Evolutionary conservation across 2,329 filamentous ascomycete species (phyloP), one percentile per base, ranked within the genome.

Genomic region (Aspergillus sp.): DNA sequence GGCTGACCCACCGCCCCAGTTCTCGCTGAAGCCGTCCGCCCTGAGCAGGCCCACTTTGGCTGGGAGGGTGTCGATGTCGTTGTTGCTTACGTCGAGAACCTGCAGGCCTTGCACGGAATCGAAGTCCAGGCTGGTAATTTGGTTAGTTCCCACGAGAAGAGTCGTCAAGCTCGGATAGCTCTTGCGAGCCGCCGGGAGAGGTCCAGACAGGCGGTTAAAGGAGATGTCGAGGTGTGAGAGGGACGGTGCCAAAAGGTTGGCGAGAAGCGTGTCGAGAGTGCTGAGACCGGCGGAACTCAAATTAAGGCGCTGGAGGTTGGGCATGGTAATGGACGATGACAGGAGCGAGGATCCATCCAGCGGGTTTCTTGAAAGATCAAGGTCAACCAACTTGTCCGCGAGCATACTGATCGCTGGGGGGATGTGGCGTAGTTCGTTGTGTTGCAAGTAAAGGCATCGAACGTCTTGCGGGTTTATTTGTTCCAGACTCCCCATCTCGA

Each of bases 41-140:
- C 80, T 78, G 0, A 93, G 67, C 8, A 93, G 65, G 0, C 89
- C 89, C 8, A 96, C 70, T 5, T 80, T 76, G 0, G 88, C 82
- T 39, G 91, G 84, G 10, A 96, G 64, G 29, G 76, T 74, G n/a
- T 74, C 74, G 41, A 96, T 85, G 31, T 89, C 81, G 51, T 96
- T 96, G 57, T 86, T 88, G 43, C 76, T 77, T 6, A 86, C 75
- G 53, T 93, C 85, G 2, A 93, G 74, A 4, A 82, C 72, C 42
- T 76, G 75, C 35, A 95, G 56, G 0, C 89, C 88, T 31, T 71
- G 69, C 24, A 95, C 75, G 7, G 77, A 68, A 7, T 86, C 80
- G 0, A 84, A 79, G 1, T 81, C 74, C 11, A 93, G 69, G 10
- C 81, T 78, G 4, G 72, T 67, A 30, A 95, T 72, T 42, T 79